A percentile compares a stretch with the other conserved stretches of the same genome.
These are phyloP conservation scores for Pueraria montana DNA, from an alignment of 306 rosid genomes.

Conservation along the genomic window DNA sequence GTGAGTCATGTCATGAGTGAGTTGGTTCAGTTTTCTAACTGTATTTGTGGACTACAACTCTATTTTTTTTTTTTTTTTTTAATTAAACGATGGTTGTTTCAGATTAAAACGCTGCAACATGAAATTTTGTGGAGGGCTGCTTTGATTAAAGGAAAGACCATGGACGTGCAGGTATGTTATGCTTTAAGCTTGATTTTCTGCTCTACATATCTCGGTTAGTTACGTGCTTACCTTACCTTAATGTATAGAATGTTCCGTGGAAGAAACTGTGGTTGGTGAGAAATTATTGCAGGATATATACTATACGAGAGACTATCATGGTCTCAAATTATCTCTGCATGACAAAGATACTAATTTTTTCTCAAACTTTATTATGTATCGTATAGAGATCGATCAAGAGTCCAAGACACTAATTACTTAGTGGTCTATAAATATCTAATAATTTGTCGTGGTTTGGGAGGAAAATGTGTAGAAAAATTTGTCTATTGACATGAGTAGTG, in stretches of 20 bases:
- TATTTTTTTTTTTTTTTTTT: conserved; percentile 15
- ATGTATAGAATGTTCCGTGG: background rate
- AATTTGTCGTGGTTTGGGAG: background rate
- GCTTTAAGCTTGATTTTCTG: background rate
- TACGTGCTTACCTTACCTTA: background rate
- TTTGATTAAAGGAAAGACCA: conserved; percentile 63
- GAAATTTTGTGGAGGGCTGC: conserved; percentile 78
- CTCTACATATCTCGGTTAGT: background rate
- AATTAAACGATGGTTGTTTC: conserved; percentile 38
- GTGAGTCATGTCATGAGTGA: conserved; percentile 64
- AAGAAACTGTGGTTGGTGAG: background rate
- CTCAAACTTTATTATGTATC: too few relatives aligned
- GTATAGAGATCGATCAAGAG: too few relatives aligned
- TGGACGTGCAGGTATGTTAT: conserved; percentile 56
- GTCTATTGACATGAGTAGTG: background rate
- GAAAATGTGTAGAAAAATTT: background rate
- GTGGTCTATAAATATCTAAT: background rate
- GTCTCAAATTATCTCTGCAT: too few relatives aligned
- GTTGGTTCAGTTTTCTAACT: conserved; percentile 28
- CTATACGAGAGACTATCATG: background rate
- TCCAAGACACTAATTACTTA: too few relatives aligned
- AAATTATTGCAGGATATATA: background rate
- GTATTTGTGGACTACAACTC: background rate
- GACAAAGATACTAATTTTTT: too few relatives aligned
- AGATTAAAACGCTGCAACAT: conserved; percentile 81